Conservation (phyloP, 2,329 filamentous ascomycete genomes). For the Neofusicoccum sp. region DNA sequence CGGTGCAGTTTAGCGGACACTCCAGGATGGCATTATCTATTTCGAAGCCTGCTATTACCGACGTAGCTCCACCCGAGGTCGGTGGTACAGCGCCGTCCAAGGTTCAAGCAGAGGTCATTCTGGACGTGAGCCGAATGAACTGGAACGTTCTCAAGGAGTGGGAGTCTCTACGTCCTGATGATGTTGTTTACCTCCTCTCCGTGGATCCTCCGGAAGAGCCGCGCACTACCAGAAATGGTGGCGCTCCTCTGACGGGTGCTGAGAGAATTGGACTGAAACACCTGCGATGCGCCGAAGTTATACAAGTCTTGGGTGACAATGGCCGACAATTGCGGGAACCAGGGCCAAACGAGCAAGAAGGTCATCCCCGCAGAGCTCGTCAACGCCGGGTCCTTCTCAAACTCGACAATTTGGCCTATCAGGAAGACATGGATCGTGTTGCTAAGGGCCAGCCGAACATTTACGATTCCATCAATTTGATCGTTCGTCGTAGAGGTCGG, state of each 20-base stretch:
- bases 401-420: constrained; percentile 76
- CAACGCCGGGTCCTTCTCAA: constrained; percentile 73
- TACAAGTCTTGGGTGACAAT: constrained; percentile 83
- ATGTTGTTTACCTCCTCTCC: constrained; percentile 83
- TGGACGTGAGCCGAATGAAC: constrained; percentile 79
- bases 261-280: constrained; percentile 66
- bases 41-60: constrained; percentile 78
- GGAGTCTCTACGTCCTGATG: constrained; percentile 82
- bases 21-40: constrained; percentile 92
- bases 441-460: constrained; percentile 70
- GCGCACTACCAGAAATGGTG: constrained; percentile 54
- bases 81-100: constrained; percentile 79
- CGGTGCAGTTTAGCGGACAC: constrained; percentile 72
- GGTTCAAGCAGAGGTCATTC: constrained; percentile 79
- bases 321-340: constrained; percentile 67
- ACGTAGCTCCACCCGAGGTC: constrained; percentile 78
- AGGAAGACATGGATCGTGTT: constrained; percentile 67
- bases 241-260: constrained; percentile 45
- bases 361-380: constrained; percentile 56
- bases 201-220: constrained; percentile 61
- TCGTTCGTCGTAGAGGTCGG: constrained; percentile 76
- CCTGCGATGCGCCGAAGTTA: constrained; percentile 79
- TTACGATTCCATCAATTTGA: constrained; percentile 80
- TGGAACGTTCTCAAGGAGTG: constrained; percentile 78
- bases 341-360: constrained; percentile 38